Base-by-base conservation (phyloP, 2,329 filamentous ascomycete species). In the Pseudocercospora eumusae region DNA sequence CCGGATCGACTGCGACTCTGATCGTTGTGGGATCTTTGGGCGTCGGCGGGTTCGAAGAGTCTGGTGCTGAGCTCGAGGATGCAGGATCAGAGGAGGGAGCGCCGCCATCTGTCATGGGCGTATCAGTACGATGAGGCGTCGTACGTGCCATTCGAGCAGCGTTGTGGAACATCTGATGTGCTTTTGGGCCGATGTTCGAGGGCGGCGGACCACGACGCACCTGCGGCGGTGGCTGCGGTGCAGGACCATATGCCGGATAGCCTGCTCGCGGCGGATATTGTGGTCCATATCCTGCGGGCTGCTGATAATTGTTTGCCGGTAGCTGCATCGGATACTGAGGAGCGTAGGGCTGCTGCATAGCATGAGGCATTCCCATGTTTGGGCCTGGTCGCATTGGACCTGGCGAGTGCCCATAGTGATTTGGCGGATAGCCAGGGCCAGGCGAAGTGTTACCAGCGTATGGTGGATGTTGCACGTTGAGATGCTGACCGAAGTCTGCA, bases 11-110 rank as follows among this genome's bases (percentile, higher is more conserved):
- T 9, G 58, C 64, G 5, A 75, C 75, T 59, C 77, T 74, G 47
- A 77, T 71, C 9, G 74, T 70, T 15, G 68, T 71, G 13, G 70
- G 66, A 62, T 78, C 75, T 54, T 73, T 75, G 0, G 80, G 79
- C 7, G 79, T 81, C 23, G 77, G 69, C n/a, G 74, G 74, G 55
- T 68, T 73, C 18, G 73, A 74, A 2, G 73, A 73, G 3, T 69
- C 74, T 18, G 79, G 79, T 6, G 71, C 71, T n/a, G 72, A 74
- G 50, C 70, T 69, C n/a, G 76, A 75, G 1, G 75, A 77, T 36
- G 76, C 73, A 47, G 76, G 73, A 61, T 80, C 79, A 1, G 79
- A 81, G 0, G 78, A 80, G 13, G 77, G 76, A 5, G 74, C 70
- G 13, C 78, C 75, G 1, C 73, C 72, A 47, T 79, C 76, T 4